Evolutionary conservation across 257 asterid genomes (phyloP).

Genomic region (Jacaranda copaia): DNA sequence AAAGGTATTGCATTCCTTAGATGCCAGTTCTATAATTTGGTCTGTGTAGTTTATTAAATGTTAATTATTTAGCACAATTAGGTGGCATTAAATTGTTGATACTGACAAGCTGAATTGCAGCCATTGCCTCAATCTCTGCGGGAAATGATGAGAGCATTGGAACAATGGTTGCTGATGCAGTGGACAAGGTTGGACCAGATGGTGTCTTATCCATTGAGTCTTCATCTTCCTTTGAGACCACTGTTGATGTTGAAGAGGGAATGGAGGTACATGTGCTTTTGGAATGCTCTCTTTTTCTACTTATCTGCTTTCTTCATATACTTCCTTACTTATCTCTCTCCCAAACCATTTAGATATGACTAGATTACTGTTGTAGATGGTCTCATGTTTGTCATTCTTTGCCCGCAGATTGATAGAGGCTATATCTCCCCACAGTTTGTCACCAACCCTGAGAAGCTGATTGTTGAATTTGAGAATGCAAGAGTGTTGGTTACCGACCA

Average conservation of each 20-base stretch:
- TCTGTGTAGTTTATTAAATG: neutral
- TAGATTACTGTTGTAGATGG: neutral
- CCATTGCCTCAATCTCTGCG: constrained; percentile 90
- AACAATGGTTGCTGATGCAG: constrained; percentile 90
- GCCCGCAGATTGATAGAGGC: constrained; percentile 86
- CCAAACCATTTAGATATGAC: neutral
- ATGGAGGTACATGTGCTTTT: constrained; percentile 77
- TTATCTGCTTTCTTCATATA: neutral
- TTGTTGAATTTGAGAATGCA: constrained; percentile 86
- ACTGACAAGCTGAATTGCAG: constrained; percentile 49
- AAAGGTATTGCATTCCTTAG: constrained; percentile 56
- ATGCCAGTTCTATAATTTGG: neutral
- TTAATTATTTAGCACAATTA: neutral
- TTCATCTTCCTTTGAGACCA: constrained; percentile 93
- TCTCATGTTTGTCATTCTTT: constrained; percentile 17
- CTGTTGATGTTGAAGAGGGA: constrained; percentile 97
- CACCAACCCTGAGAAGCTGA: constrained; percentile 86
- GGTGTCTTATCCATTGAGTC: constrained; percentile 98
- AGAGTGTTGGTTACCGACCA: constrained; percentile 86
- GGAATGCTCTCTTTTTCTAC: neutral
- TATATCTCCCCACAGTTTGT: constrained; percentile 95
- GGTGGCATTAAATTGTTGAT: neutral
- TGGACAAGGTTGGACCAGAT: constrained; percentile 98
- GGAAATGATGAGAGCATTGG: constrained; percentile 93
- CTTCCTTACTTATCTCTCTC: neutral